Conservation (phyloP, 2,329 filamentous ascomycete genomes). For the Penicillium decumbens region DNA sequence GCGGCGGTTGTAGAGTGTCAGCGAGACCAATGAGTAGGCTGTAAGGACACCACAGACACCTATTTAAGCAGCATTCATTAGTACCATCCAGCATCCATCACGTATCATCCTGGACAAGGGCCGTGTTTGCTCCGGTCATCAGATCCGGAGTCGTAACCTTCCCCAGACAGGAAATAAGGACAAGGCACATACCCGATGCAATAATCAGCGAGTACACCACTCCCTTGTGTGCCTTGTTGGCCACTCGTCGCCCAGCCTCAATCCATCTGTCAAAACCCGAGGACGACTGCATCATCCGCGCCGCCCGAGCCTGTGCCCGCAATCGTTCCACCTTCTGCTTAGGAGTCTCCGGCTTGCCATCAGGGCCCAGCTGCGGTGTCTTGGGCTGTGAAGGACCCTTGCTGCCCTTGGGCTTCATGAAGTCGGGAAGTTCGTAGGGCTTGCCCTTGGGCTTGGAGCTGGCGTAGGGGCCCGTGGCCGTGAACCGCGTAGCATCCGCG, state of each 20-base stretch:
- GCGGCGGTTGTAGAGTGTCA: conserved; percentile 63
- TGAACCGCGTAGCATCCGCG: conserved; percentile 49
- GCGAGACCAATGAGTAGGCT: conserved; percentile 60
- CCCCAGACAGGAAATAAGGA: not conserved
- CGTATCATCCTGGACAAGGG: not conserved
- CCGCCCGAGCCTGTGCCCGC: conserved; percentile 63
- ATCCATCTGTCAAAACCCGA: conserved; percentile 53
- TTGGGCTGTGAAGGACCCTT: conserved; percentile 3
- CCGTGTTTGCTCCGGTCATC: not conserved
- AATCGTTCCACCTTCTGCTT: conserved; percentile 66
- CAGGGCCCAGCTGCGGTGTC: conserved; percentile 22
- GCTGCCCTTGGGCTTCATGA: conserved; percentile 19
- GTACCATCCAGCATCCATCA: not conserved
- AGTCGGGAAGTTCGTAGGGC: conserved; percentile 33
- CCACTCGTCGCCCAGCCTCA: conserved; percentile 51
- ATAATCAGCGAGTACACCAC: conserved; percentile 59
- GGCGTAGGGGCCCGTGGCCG: conserved; percentile 48
- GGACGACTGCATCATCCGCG: conserved; percentile 57
- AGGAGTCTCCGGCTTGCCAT: conserved; percentile 53
- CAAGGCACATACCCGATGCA: conserved; percentile 50
- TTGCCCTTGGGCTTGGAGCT: conserved; percentile 37
- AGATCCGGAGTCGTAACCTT: not conserved
- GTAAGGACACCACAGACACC: conserved; percentile 59
- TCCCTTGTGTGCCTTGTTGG: conserved; percentile 58
- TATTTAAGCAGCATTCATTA: conserved; percentile 22